phyloP scores from a whole-genome alignment of 768 basidiomycete species.

The Amyloporia xantha region DNA sequence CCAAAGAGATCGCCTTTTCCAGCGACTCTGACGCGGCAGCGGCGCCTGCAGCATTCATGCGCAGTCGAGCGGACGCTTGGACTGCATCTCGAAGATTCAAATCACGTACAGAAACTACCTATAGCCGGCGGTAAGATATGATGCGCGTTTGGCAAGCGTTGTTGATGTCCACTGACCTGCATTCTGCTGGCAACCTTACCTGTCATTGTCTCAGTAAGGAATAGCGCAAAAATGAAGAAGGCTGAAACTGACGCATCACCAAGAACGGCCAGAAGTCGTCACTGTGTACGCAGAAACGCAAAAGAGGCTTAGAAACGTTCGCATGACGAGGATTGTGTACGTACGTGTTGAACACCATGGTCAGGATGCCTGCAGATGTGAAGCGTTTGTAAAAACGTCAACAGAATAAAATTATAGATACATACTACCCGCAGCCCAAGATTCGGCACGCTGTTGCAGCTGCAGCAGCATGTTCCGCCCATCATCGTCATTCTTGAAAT shows the following conservation, averaged over 20 bases:
- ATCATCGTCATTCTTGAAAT: slow-evolving; percentile 69
- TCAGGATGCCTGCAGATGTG: slow-evolving; percentile 51
- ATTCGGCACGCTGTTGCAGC: slow-evolving; percentile 79
- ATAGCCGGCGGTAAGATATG: no score
- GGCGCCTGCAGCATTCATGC: slow-evolving; percentile 32
- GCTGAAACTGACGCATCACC: slow-evolving; percentile 45
- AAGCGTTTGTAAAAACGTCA: slow-evolving; percentile 4
- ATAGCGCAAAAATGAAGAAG: not conserved
- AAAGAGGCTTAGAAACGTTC: slow-evolving; percentile 8
- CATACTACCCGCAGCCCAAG: slow-evolving; percentile 77
- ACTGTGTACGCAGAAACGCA: slow-evolving; percentile 30
- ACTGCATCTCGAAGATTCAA: slow-evolving; percentile 53
- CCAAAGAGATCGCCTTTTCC: slow-evolving; percentile 45
- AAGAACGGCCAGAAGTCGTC: slow-evolving; percentile 85
- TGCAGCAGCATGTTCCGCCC: slow-evolving; percentile 78
- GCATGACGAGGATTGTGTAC: slow-evolving; percentile 21
- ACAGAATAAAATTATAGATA: slow-evolving; percentile 7
- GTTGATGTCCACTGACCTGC: slow-evolving; percentile 36
- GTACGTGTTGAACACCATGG: slow-evolving; percentile 73
- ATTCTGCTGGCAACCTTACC: slow-evolving; percentile 69
- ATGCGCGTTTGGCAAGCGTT: not conserved
- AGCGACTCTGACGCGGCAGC: slow-evolving; percentile 31
- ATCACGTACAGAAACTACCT: slow-evolving; percentile 71
- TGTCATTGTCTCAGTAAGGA: slow-evolving; percentile 23
- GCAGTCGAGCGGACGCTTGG: slow-evolving; percentile 48